Conservation (phyloP, 2,329 filamentous ascomycete species). For the Corinectria fuckeliana region DNA sequence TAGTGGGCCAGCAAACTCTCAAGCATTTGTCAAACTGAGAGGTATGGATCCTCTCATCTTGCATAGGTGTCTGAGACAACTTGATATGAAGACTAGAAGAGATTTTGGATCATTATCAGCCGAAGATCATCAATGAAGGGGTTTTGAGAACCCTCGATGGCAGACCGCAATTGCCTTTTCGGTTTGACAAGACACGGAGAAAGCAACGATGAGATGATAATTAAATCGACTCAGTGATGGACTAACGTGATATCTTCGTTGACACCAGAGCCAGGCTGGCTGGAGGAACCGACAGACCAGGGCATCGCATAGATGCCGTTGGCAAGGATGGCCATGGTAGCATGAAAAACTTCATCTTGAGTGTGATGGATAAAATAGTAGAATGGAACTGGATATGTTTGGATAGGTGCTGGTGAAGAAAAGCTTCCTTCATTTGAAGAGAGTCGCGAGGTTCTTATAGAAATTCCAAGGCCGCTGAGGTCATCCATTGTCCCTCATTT, state of each 20-base stretch:
- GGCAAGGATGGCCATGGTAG: constrained; percentile 4
- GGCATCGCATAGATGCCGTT: constrained; percentile 26
- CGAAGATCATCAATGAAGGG: background rate
- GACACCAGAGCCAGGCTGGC: background rate
- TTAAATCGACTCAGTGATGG: background rate
- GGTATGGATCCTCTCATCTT: background rate
- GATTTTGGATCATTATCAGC: background rate
- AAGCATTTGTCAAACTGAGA: background rate
- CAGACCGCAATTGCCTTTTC: no score
- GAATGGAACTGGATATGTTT: background rate
- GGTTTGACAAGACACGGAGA: no score
- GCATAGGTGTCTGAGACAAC: constrained; percentile 7
- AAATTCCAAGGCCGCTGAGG: background rate
- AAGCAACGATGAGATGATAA: background rate
- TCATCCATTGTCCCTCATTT: no score
- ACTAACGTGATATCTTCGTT: constrained; percentile 27
- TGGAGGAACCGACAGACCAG: constrained; percentile 7
- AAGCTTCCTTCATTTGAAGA: background rate
- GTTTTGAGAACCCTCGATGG: background rate
- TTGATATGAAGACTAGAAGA: constrained; percentile 20
- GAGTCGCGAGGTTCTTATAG: background rate
- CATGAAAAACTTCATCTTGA: constrained; percentile 23
- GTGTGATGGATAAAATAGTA: background rate
- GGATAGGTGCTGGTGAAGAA: background rate
- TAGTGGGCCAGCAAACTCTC: background rate